Conservation (phyloP, 2,329 filamentous ascomycete species). For the Cytospora paraplurivora region DNA sequence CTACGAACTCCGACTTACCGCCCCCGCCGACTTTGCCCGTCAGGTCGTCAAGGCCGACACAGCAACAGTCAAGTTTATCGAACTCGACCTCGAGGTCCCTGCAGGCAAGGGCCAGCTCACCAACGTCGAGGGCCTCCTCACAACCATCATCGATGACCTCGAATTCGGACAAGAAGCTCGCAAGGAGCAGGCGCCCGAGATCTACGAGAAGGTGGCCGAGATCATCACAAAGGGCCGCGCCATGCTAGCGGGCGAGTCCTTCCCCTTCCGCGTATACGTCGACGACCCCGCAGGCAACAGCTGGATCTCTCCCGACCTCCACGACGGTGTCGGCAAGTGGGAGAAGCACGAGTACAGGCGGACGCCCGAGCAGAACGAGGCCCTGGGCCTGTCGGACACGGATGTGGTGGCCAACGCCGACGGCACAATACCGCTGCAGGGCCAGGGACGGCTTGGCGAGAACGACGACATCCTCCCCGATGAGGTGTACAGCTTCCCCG, state of each 20-base stretch:
- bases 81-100: slow-evolving; percentile 91
- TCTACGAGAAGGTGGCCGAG: slow-evolving; percentile 75
- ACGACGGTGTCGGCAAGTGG: slow-evolving; percentile 83
- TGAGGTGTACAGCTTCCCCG: slow-evolving; percentile 90
- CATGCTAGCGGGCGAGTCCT: slow-evolving; percentile 75
- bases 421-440: slow-evolving; percentile 53
- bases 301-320: slow-evolving; percentile 87
- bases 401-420: slow-evolving; percentile 46
- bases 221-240: slow-evolving; percentile 73
- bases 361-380: slow-evolving; percentile 82
- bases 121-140: slow-evolving; percentile 87
- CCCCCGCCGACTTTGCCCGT: slow-evolving; percentile 73
- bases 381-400: slow-evolving; percentile 73
- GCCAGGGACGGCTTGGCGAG: slow-evolving; percentile 42
- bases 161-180: slow-evolving; percentile 80
- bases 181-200: slow-evolving; percentile 75
- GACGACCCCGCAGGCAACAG: slow-evolving; percentile 96
- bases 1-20: slow-evolving; percentile 79
- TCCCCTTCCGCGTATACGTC: slow-evolving; percentile 85
- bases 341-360: slow-evolving; percentile 81
- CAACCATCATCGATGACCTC: slow-evolving; percentile 77
- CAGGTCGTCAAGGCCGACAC: slow-evolving; percentile 93
- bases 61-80: slow-evolving; percentile 82
- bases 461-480: slow-evolving; percentile 87
- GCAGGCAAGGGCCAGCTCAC: slow-evolving; percentile 87